phyloP scores from a whole-genome alignment of 805 yeast genomes.

The Suhomyces sp. region DNA sequence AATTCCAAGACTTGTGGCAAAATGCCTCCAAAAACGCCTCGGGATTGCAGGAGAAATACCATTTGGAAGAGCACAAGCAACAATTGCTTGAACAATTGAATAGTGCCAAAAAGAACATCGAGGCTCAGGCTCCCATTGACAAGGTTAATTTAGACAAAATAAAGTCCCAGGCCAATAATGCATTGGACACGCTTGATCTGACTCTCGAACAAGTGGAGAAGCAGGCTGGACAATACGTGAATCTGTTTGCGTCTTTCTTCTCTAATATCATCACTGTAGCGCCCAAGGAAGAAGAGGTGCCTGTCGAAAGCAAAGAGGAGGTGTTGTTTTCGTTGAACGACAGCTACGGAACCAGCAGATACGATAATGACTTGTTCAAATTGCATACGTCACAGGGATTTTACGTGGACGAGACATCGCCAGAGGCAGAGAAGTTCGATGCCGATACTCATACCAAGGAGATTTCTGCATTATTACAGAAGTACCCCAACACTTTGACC shows the following conservation, averaged over 20 bases:
- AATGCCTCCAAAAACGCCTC: slow-evolving; percentile 33
- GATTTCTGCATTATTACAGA: slow-evolving; percentile 46
- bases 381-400: slow-evolving; percentile 34
- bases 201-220: slow-evolving; percentile 71
- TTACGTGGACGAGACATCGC: slow-evolving; percentile 18
- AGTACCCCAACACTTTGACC: slow-evolving; percentile 49
- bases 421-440: slow-evolving; percentile 30
- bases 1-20: slow-evolving; percentile 33
- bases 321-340: slow-evolving; percentile 18
- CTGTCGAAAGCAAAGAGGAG: slow-evolving; percentile 13
- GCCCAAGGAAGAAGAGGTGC: slow-evolving; percentile 13
- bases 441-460: slow-evolving; percentile 50
- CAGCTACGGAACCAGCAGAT: slow-evolving; percentile 39
- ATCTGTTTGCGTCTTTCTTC: slow-evolving; percentile 58
- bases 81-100: slow-evolving; percentile 30
- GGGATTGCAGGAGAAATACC: slow-evolving; percentile 27
- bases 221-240: slow-evolving; percentile 59
- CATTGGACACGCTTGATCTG: slow-evolving; percentile 68
- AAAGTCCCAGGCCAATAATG: slow-evolving; percentile 48
- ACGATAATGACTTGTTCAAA: slow-evolving; percentile 38
- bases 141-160: slow-evolving; percentile 26
- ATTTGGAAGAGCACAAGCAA: slow-evolving; percentile 28
- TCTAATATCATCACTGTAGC: slow-evolving; percentile 33
- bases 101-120: slow-evolving; percentile 21
- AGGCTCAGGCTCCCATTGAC: slow-evolving; percentile 16